A percentile compares a stretch with the other conserved stretches of the same genome.
phyloP scores from a whole-genome alignment of 2,329 filamentous ascomycete genomes.

The Fusarium sp. region DNA sequence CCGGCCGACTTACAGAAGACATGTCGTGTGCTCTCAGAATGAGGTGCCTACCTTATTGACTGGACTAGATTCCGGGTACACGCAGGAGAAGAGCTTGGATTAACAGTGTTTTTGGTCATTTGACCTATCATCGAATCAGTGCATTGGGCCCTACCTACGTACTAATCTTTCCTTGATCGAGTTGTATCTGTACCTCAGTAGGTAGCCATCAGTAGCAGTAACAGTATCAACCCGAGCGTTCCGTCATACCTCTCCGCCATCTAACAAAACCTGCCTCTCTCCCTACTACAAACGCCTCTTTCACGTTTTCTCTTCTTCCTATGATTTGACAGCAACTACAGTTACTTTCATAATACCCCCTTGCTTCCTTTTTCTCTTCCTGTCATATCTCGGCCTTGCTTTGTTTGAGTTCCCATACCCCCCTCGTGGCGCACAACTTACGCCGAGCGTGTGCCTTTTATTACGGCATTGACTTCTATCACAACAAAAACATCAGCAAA shows the following conservation, averaged over 20 bases:
- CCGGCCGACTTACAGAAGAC: slow-evolving; percentile 29
- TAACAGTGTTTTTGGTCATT: not conserved
- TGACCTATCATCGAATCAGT: slow-evolving; percentile 4
- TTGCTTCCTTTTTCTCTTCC: not conserved
- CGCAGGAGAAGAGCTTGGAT: not conserved
- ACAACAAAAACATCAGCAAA: slow-evolving; percentile 1
- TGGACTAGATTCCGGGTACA: slow-evolving; percentile 16
- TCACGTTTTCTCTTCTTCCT: not conserved
- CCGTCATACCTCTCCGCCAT: slow-evolving; percentile 13
- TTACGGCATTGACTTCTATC: not conserved
- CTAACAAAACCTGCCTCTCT: slow-evolving; percentile 30
- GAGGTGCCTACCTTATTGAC: not conserved
- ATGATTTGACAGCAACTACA: not conserved
- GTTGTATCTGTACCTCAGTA: slow-evolving; percentile 5
- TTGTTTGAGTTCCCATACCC: too few species aligned
- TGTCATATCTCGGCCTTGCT: not conserved
- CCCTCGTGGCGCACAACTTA: not conserved
- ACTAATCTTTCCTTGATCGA: not conserved
- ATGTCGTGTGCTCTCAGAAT: slow-evolving; percentile 34
- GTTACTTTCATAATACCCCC: slow-evolving; percentile 1
- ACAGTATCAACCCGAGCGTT: slow-evolving; percentile 23
- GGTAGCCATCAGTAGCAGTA: slow-evolving; percentile 18
- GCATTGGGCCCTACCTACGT: not conserved
- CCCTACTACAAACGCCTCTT: slow-evolving; percentile 3
- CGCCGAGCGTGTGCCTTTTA: not conserved